These are phyloP conservation scores for Euphorbia lathyris DNA, from an alignment of 345 rosid species.

Conservation along the genomic window DNA sequence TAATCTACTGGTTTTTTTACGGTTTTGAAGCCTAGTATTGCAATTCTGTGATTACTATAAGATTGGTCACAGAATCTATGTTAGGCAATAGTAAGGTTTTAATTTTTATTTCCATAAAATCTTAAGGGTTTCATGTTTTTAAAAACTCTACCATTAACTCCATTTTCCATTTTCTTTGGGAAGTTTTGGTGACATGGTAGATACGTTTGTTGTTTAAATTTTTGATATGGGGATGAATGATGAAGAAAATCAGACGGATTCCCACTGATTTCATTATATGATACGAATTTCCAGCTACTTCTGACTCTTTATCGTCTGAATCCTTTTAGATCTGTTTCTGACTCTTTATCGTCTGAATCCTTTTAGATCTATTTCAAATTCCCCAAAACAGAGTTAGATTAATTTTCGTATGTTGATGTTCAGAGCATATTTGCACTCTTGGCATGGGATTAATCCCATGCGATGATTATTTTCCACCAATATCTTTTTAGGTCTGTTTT, in stretches of 20 bases:
- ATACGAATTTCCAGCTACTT: conserved; percentile 42
- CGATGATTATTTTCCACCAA: no score
- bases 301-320: conserved; percentile 32
- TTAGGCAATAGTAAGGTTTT: conserved; percentile 38
- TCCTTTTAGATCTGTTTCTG: conserved; percentile 30
- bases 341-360: conserved; percentile 14
- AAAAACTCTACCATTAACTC: conserved; percentile 44
- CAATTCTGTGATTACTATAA: conserved; percentile 32
- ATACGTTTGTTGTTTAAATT: conserved; percentile 19
- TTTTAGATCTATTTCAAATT: no score
- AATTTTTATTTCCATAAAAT: not conserved
- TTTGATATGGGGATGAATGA: conserved; percentile 27
- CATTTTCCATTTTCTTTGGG: conserved; percentile 18
- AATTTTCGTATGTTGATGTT: no score
- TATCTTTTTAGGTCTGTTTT: no score
- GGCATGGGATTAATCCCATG: no score
- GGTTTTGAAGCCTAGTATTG: conserved; percentile 36
- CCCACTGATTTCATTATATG: conserved; percentile 47
- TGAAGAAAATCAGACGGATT: conserved; percentile 59
- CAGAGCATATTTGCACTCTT: no score
- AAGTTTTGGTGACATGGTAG: conserved; percentile 49
- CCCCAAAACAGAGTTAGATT: no score
- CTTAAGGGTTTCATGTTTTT: conserved; percentile 11
- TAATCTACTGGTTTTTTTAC: no score
- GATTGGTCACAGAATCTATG: conserved; percentile 44